Base-by-base conservation (phyloP, 208 protist genomes). In the Acanthamoeba sp. region DNA sequence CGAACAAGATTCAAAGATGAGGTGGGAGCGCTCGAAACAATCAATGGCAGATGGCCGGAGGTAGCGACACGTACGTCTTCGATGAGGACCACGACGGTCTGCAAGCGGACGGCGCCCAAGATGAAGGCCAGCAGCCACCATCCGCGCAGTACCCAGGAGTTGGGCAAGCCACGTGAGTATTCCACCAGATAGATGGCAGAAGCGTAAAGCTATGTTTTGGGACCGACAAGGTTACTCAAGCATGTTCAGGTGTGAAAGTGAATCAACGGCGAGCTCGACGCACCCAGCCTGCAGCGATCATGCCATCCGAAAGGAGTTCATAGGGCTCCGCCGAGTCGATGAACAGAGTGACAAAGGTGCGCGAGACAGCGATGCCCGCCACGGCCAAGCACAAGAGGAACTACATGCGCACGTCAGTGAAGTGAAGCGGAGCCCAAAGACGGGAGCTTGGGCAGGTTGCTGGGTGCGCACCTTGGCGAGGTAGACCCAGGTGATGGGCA, bases 51-150 rank as follows among this genome's bases (percentile, higher is more conserved):
- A 7, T 55, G 52, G n/a, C 4, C 10, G 45, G 14, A 84, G 73
- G 14, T 40, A 32, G 29, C 38, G 0, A 27, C n/a, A 27, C 40
- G 59, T 76, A 93, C 88, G 32, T 78, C n/a, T 76, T 76, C 62
- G 27, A 93, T 93, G 40, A 78, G 42, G 5, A 93, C 88, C n/a
- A 93, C 88, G 12, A 78, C 62, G 27, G 59, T 93, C 32, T 93
- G 88, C 32, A 93, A 29, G 59, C 62, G 52, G 0, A 93, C 50
- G 1, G 40, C 12, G 59, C 24, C 88, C 3, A 69, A 55, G 1
- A 93, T 52, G 40, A 78, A 93, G 27, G 62, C 59, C 55, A 93
- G n/a, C 36, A 93, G 48, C 88, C 88, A 93, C 88, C 88, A 93
- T 6, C 34, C n/a, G 14, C 88, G 55, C n/a, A 93, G 88, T 10